These are phyloP conservation scores for Hibiscus syriacus DNA, from an alignment of 345 rosid species.

Conservation along the genomic window DNA sequence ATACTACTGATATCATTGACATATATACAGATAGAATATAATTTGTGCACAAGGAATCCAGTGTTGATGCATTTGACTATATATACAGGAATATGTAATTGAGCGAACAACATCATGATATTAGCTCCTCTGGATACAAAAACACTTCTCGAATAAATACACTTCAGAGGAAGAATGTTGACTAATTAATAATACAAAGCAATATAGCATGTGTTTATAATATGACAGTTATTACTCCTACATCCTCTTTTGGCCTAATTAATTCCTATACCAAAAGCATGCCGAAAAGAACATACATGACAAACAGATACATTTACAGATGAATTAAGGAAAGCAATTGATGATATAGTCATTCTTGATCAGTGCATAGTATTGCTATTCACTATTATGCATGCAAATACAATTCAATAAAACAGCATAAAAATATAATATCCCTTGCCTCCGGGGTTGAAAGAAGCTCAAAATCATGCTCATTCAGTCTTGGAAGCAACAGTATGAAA, in stretches of 20 bases:
- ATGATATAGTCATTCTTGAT: not conserved
- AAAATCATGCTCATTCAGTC: constrained; percentile 48
- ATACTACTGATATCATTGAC: too few relatives aligned
- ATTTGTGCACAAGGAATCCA: not conserved
- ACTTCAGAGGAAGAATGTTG: too few relatives aligned
- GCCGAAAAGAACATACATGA: not conserved
- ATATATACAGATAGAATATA: not conserved
- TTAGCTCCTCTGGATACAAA: not conserved
- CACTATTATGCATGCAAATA: not conserved
- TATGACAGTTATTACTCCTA: not conserved
- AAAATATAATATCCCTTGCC: constrained; percentile 25
- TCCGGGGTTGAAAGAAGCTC: constrained; percentile 52
- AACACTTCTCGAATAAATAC: constrained; percentile 1
- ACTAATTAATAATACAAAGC: not conserved
- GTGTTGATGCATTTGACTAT: not conserved
- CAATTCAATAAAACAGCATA: not conserved
- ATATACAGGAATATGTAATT: not conserved
- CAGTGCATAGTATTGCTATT: not conserved
- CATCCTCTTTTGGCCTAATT: not conserved
- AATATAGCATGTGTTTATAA: not conserved
- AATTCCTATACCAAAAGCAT: not conserved
- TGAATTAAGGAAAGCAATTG: not conserved
- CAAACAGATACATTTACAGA: not conserved
- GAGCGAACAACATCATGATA: not conserved
- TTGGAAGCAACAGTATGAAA: constrained; percentile 62